These are phyloP conservation scores for Tylopilus plumbeoviolaceoides DNA, from an alignment of 768 basidiomycete genomes.

Conservation along the genomic window DNA sequence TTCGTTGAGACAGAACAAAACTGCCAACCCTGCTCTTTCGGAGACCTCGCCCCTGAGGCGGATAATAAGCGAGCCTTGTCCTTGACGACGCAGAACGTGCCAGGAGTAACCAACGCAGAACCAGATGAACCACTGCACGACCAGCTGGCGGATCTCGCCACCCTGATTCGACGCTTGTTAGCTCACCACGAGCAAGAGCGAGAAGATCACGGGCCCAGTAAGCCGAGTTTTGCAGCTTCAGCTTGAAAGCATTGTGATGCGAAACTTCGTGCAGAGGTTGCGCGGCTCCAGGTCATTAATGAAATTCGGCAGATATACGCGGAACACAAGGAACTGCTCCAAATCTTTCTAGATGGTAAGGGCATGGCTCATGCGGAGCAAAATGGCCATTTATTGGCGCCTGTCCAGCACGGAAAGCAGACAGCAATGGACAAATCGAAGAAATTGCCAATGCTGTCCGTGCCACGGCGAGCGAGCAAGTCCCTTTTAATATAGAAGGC, in stretches of 20 bases:
- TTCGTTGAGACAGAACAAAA: too few relatives aligned
- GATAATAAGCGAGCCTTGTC: too few relatives aligned
- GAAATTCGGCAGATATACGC: too few relatives aligned
- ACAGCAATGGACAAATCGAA: conserved; percentile 52
- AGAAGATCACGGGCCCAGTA: conserved; percentile 36
- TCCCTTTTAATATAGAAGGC: conserved; percentile 72
- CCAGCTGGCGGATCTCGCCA: conserved; percentile 61
- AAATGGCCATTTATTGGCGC: background rate
- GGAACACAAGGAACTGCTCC: conserved; percentile 20
- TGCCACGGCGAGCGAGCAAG: conserved; percentile 68
- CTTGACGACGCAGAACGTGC: too few relatives aligned
- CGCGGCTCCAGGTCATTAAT: too few relatives aligned
- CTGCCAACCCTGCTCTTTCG: too few relatives aligned
- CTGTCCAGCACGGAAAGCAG: conserved; percentile 45
- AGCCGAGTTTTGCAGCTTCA: too few relatives aligned
- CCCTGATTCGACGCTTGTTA: conserved; percentile 58
- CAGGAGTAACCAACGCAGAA: too few relatives aligned
- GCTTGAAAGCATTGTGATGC: conserved; percentile 40
- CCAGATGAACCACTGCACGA: conserved; percentile 45
- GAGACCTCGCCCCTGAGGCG: too few relatives aligned
- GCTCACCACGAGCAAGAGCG: conserved; percentile 58
- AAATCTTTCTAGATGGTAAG: background rate
- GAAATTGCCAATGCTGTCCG: conserved; percentile 60
- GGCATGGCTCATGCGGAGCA: background rate
- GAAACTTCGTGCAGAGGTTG: conserved; percentile 29